Conservation (phyloP, 768 basidiomycete species). For the Favolaschia claudopus region DNA sequence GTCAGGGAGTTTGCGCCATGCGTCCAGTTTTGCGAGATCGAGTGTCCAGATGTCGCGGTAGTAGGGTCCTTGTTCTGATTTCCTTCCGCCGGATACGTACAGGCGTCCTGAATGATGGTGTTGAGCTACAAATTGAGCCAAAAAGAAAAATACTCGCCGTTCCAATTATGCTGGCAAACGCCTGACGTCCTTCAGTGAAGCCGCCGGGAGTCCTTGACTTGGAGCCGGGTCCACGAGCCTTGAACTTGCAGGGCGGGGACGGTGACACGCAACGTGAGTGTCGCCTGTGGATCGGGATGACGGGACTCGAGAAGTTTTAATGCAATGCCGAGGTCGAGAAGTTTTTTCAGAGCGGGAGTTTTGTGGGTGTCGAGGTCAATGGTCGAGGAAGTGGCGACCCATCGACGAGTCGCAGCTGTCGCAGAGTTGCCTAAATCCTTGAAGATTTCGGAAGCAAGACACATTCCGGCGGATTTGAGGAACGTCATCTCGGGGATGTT, state of each 20-base stretch:
- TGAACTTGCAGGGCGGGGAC: slow-evolving; percentile 36
- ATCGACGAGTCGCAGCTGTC: slow-evolving; percentile 7
- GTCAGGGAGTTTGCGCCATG: slow-evolving; percentile 35
- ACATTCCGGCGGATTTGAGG: not conserved
- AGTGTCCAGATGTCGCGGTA: slow-evolving; percentile 38
- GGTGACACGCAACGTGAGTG: slow-evolving; percentile 20
- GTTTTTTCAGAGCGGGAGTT: slow-evolving; percentile 12
- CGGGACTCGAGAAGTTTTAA: slow-evolving; percentile 25
- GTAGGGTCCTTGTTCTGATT: slow-evolving; percentile 32
- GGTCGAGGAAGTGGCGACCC: not conserved
- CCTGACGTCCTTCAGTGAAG: slow-evolving; percentile 24
- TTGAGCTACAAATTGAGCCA: not conserved
- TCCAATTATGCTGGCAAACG: slow-evolving; percentile 39
- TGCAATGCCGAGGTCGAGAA: slow-evolving; percentile 1
- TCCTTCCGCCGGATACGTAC: slow-evolving; percentile 39
- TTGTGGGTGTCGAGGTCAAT: slow-evolving; percentile 21
- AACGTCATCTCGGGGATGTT: not conserved
- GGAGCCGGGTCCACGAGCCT: slow-evolving; percentile 46
- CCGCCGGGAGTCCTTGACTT: slow-evolving; percentile 25
- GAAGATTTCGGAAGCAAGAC: slow-evolving; percentile 11
- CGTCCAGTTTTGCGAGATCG: slow-evolving; percentile 33
- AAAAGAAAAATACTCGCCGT: slow-evolving; percentile 25
- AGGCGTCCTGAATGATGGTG: slow-evolving; percentile 30
- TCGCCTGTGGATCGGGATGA: slow-evolving; percentile 38
- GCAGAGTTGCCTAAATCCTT: not conserved